Conservation (phyloP, 257 asterid genomes). For the Eucommia ulmoides region DNA sequence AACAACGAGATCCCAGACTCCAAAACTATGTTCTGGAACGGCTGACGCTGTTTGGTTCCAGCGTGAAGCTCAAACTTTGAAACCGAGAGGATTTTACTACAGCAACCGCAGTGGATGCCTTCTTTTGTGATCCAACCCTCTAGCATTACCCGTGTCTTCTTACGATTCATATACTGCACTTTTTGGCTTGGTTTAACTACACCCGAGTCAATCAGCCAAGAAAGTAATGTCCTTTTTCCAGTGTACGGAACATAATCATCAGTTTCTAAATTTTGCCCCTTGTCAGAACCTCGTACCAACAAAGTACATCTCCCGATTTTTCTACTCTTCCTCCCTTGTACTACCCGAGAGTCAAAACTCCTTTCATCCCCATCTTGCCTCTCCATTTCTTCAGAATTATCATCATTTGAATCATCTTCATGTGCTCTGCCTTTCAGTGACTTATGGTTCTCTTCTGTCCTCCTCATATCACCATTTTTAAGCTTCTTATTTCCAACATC, state of each 20-base stretch:
- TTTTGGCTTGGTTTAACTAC: slow-evolving; percentile 3
- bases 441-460: slow-evolving; percentile 16
- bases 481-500: slow-evolving; percentile 24
- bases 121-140: slow-evolving; percentile 16
- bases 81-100: slow-evolving; percentile 14
- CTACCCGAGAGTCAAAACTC: background rate
- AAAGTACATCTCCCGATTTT: slow-evolving; percentile 10
- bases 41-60: slow-evolving; percentile 9
- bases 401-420: background rate
- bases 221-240: slow-evolving; percentile 10
- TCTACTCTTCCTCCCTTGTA: slow-evolving; percentile 1
- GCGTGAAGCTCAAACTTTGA: slow-evolving; percentile 15
- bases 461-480: slow-evolving; percentile 24
- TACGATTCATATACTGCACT: slow-evolving; percentile 11
- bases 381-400: background rate
- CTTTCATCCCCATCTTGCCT: background rate
- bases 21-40: slow-evolving; percentile 10
- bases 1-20: slow-evolving; percentile 10
- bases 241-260: slow-evolving; percentile 11
- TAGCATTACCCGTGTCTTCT: slow-evolving; percentile 4
- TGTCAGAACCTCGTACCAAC: slow-evolving; percentile 8
- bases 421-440: background rate
- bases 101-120: slow-evolving; percentile 15
- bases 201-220: slow-evolving; percentile 15
- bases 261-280: slow-evolving; percentile 2